A percentile compares a stretch with the other conserved stretches of the same genome.
These are phyloP conservation scores for Thielaviopsis euricoi DNA, from an alignment of 2,329 filamentous ascomycete genomes.

Conservation along the genomic window DNA sequence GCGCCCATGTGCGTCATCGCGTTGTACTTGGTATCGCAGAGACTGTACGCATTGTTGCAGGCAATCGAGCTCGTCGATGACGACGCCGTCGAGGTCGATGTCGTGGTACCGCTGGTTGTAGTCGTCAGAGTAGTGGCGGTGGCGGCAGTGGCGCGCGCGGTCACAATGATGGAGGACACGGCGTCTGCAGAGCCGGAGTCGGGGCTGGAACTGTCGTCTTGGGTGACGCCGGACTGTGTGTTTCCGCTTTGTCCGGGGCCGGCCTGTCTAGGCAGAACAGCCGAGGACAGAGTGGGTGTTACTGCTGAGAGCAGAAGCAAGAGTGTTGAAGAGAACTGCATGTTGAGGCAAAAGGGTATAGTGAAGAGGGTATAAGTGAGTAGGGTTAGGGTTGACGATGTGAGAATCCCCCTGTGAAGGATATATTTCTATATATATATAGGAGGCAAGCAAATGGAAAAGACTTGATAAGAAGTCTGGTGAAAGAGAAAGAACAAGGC, in stretches of 20 bases:
- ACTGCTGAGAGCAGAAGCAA: background rate
- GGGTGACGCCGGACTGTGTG: no score
- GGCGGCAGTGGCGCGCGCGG: slow-evolving; percentile 2
- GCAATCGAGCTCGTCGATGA: slow-evolving; percentile 21
- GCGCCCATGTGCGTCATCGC: slow-evolving; percentile 65
- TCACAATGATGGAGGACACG: slow-evolving; percentile 12
- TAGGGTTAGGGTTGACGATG: background rate
- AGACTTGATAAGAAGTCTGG: background rate
- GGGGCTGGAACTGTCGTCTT: background rate
- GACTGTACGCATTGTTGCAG: slow-evolving; percentile 67
- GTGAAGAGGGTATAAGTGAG: background rate
- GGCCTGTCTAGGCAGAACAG: background rate
- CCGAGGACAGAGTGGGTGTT: background rate
- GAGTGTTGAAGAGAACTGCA: slow-evolving; percentile 3
- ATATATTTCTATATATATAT: background rate
- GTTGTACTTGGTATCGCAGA: slow-evolving; percentile 57
- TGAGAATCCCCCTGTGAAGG: background rate
- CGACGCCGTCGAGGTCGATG: slow-evolving; percentile 6
- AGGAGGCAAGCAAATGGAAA: background rate
- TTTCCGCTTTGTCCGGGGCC: background rate
- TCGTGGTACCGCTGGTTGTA: background rate
- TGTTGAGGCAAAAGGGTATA: background rate
- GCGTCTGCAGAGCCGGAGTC: slow-evolving; percentile 10
- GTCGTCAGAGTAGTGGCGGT: no score
- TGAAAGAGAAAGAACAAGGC: background rate